These are phyloP conservation scores for Apostasia shenzhenica DNA, from an alignment of 106 monocot genomes.

Conservation along the genomic window DNA sequence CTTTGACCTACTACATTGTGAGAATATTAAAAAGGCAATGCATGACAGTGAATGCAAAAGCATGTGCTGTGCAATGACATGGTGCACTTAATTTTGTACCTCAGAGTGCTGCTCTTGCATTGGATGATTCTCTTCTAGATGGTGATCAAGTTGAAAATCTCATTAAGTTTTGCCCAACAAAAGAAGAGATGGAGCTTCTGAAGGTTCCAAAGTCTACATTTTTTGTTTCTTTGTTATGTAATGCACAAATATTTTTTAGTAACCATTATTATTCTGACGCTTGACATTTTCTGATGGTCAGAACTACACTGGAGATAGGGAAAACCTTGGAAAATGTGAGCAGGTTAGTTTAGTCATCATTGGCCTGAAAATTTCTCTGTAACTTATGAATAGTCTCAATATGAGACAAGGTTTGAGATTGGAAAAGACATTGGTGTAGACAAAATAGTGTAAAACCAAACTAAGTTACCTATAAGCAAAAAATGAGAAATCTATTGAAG, in stretches of 20 bases:
- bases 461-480: not conserved
- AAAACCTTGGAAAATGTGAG: conserved; percentile 88
- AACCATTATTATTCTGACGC: not conserved
- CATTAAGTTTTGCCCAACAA: conserved; percentile 83
- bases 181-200: conserved; percentile 84
- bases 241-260: not conserved
- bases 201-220: conserved; percentile 36
- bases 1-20: not conserved
- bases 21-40: not conserved
- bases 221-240: conserved; percentile 4
- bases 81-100: not conserved
- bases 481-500: not conserved
- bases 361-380: not conserved
- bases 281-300: conserved; percentile 16
- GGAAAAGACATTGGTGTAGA: too few species aligned
- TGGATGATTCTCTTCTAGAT: conserved; percentile 86
- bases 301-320: conserved; percentile 70
- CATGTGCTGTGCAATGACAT: too few species aligned
- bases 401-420: conserved; percentile 5
- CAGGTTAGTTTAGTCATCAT: conserved; percentile 27
- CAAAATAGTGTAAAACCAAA: not conserved
- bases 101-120: conserved; percentile 62
- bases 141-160: conserved; percentile 82
- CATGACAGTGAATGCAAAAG: not conserved
- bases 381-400: not conserved